A percentile compares a stretch with the other conserved stretches of the same genome.
Conservation (phyloP, 768 basidiomycete species). For the Serendipita sp. region DNA sequence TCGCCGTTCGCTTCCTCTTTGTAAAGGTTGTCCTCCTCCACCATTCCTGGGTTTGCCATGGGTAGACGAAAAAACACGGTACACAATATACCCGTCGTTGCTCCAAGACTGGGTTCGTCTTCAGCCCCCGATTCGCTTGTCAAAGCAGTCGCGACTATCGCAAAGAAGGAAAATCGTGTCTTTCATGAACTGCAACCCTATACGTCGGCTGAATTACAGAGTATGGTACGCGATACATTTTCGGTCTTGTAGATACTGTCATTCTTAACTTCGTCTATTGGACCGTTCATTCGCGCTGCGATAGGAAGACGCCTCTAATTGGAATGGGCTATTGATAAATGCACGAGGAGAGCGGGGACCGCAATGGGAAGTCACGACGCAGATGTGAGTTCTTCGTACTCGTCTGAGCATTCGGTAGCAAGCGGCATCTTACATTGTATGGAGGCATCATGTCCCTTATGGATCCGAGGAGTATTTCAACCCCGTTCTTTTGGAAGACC, state of each 20-base stretch:
- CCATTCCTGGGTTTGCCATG: background rate
- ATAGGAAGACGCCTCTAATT: slow-evolving; percentile 66
- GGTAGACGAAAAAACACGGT: background rate
- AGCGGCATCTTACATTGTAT: background rate
- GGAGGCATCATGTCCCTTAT: background rate
- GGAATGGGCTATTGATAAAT: slow-evolving; percentile 67
- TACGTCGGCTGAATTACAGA: background rate
- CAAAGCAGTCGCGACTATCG: background rate
- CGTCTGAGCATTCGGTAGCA: background rate
- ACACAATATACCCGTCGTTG: background rate
- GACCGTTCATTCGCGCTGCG: background rate
- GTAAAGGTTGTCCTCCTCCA: background rate
- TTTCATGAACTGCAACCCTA: background rate
- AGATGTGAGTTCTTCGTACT: slow-evolving; percentile 45
- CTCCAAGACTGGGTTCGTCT: background rate
- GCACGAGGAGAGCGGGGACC: slow-evolving; percentile 72
- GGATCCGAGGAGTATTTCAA: slow-evolving; percentile 2
- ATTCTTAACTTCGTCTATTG: background rate
- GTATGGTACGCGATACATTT: background rate
- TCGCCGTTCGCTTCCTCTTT: background rate
- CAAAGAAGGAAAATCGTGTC: background rate
- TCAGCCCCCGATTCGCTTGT: background rate
- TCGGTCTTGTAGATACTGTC: background rate
- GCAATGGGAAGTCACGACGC: slow-evolving; percentile 78
- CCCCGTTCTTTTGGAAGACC: background rate